Conservation (phyloP, 2,329 filamentous ascomycete genomes). For the Ophiostoma himal-ulmi region DNA sequence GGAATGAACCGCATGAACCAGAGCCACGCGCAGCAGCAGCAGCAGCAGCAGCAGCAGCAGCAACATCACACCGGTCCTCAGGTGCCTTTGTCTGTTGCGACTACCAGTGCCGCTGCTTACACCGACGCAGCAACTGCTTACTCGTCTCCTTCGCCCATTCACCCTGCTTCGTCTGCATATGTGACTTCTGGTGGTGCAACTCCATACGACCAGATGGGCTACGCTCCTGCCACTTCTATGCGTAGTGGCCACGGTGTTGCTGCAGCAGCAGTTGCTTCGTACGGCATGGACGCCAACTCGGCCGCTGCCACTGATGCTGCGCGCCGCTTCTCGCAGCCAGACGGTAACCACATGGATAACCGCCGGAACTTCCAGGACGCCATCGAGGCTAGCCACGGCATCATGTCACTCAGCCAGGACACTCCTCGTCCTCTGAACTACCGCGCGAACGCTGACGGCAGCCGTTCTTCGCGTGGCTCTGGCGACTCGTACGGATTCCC, state of each 20-base stretch:
- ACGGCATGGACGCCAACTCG: constrained; percentile 12
- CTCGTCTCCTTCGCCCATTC: constrained; percentile 50
- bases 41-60: constrained; percentile 14
- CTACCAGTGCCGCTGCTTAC: constrained; percentile 6
- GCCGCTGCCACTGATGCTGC: constrained; percentile 10
- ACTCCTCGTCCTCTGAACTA: constrained; percentile 81
- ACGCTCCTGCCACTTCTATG: constrained; percentile 61
- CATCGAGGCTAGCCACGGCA: constrained; percentile 86
- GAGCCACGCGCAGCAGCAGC: constrained; percentile 12
- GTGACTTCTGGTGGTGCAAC: constrained; percentile 10
- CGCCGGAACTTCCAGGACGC: constrained; percentile 76
- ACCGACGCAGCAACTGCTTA: constrained; percentile 42
- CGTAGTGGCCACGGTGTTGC: constrained; percentile 48
- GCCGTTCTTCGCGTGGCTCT: constrained; percentile 55
- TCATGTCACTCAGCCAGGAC: constrained; percentile 94
- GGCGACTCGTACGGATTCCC: constrained; percentile 90
- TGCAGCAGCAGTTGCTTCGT: constrained; percentile 39
- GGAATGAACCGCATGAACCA: constrained; percentile 12
- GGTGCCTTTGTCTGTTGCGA: constrained; percentile 11
- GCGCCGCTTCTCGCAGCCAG: constrained; percentile 19
- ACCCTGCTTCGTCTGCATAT: constrained; percentile 3
- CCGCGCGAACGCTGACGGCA: constrained; percentile 44
- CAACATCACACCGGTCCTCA: constrained; percentile 28
- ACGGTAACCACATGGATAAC: constrained; percentile 38
- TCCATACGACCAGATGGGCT: constrained; percentile 69